Evolutionary conservation across 1,139 yeast genomes (phyloP).

Genomic region (Candida gigantensis): DNA sequence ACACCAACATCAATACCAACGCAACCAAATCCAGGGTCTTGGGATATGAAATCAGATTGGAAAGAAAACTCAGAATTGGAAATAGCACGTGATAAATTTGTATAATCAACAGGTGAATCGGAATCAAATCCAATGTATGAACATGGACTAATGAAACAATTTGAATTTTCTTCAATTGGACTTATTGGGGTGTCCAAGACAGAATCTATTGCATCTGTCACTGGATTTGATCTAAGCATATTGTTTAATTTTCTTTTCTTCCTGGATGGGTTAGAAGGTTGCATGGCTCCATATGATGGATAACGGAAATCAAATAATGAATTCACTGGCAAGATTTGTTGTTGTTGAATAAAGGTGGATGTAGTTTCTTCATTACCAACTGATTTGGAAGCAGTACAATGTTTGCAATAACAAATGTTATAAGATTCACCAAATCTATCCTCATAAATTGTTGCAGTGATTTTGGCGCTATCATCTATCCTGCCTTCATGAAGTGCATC

Average conservation of each 20-base stretch:
- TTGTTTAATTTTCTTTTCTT: slow-evolving; percentile 1
- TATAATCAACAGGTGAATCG: too few species aligned
- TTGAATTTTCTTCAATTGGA: slow-evolving; percentile 4
- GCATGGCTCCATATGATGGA: neutral
- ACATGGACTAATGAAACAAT: neutral
- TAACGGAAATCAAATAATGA: slow-evolving; percentile 1
- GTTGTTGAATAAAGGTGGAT: too few species aligned
- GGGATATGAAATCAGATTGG: too few species aligned
- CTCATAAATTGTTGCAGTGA: slow-evolving; percentile 13
- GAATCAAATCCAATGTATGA: neutral
- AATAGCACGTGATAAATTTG: neutral
- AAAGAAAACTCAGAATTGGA: neutral
- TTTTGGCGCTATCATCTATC: slow-evolving; percentile 15
- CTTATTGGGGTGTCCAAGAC: neutral
- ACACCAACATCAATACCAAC: neutral
- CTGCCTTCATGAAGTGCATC: slow-evolving; percentile 17
- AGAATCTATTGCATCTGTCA: neutral
- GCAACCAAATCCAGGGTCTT: neutral
- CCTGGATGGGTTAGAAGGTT: neutral
- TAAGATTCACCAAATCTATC: slow-evolving; percentile 3
- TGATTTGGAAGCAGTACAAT: slow-evolving; percentile 2
- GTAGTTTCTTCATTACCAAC: neutral
- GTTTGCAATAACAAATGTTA: slow-evolving; percentile 4
- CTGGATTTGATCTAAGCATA: neutral
- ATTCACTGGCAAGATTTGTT: too few species aligned